phyloP scores from a whole-genome alignment of 148 eudicot genomes.

The Fagopyrum esculentum region DNA sequence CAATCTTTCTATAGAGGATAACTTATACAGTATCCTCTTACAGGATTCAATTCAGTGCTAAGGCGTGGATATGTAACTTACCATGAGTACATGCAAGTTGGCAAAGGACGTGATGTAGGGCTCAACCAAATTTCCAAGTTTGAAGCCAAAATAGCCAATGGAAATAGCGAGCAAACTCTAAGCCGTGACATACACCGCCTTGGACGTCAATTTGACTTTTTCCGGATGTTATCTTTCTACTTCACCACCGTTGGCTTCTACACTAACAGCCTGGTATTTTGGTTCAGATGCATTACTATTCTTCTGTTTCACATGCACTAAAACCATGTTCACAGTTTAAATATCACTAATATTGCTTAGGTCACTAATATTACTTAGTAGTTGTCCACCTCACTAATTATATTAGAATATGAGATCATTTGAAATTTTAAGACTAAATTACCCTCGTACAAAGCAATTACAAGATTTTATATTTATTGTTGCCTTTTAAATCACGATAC shows the following conservation, averaged over 20 bases:
- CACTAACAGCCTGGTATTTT: slow-evolving; percentile 72
- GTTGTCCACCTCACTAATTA: too few relatives aligned
- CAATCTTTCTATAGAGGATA: not conserved
- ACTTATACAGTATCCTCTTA: not conserved
- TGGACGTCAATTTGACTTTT: slow-evolving; percentile 85
- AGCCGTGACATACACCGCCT: slow-evolving; percentile 94
- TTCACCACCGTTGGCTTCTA: slow-evolving; percentile 93
- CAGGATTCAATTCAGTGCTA: slow-evolving; percentile 78
- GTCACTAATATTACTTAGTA: too few relatives aligned
- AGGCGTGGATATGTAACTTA: slow-evolving; percentile 75
- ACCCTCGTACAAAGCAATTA: too few relatives aligned
- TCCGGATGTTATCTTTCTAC: slow-evolving; percentile 93
- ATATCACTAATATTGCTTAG: too few relatives aligned
- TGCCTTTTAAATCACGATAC: too few relatives aligned
- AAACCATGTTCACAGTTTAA: too few relatives aligned
- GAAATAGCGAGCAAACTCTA: slow-evolving; percentile 91
- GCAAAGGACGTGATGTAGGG: slow-evolving; percentile 99
- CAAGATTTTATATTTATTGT: too few relatives aligned
- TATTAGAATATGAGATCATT: too few relatives aligned
- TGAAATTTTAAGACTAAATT: too few relatives aligned
- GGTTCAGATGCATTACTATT: too few relatives aligned
- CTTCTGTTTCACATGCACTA: too few relatives aligned
- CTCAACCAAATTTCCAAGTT: slow-evolving; percentile 88
- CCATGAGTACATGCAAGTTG: slow-evolving; percentile 96
- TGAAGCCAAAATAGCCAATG: slow-evolving; percentile 97